phyloP scores from a whole-genome alignment of 83 land plant genomes.

The Isoetes engelmannii region DNA sequence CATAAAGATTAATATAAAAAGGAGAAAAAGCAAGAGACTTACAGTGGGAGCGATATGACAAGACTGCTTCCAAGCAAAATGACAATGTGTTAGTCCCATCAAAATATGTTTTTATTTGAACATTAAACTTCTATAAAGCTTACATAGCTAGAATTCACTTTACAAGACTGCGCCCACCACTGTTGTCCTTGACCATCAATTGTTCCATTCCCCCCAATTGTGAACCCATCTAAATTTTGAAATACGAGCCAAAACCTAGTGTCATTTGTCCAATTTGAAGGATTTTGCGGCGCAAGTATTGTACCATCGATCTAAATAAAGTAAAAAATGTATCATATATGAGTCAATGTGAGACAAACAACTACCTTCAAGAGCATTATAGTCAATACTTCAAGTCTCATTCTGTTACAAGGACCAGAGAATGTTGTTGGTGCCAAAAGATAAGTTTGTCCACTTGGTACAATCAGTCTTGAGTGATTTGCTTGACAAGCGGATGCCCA shows the following conservation, averaged over 20 bases:
- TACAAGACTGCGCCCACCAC: constrained; percentile 78
- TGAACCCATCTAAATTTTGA: constrained; percentile 32
- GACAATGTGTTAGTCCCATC: too few species aligned
- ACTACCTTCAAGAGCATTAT: too few species aligned
- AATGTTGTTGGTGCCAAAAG: constrained; percentile 43
- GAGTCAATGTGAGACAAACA: too few species aligned
- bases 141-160: constrained; percentile 57
- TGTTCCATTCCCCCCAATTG: constrained; percentile 47
- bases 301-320: constrained; percentile 50
- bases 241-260: constrained; percentile 50
- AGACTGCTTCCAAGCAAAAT: too few species aligned
- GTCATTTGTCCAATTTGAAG: constrained; percentile 46
- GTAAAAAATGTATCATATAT: background rate
- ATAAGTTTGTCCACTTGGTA: constrained; percentile 39
- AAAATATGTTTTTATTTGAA: too few species aligned
- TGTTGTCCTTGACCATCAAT: constrained; percentile 61
- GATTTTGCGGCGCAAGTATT: constrained; percentile 60
- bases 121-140: background rate
- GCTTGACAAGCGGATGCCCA: constrained; percentile 50
- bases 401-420: constrained; percentile 44
- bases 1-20: too few species aligned
- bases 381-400: too few species aligned
- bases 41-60: too few species aligned
- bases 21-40: too few species aligned
- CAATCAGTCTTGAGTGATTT: constrained; percentile 42